These are phyloP conservation scores for Kentomonas sorsogonicus DNA, from an alignment of 208 protist species.

Conservation along the genomic window DNA sequence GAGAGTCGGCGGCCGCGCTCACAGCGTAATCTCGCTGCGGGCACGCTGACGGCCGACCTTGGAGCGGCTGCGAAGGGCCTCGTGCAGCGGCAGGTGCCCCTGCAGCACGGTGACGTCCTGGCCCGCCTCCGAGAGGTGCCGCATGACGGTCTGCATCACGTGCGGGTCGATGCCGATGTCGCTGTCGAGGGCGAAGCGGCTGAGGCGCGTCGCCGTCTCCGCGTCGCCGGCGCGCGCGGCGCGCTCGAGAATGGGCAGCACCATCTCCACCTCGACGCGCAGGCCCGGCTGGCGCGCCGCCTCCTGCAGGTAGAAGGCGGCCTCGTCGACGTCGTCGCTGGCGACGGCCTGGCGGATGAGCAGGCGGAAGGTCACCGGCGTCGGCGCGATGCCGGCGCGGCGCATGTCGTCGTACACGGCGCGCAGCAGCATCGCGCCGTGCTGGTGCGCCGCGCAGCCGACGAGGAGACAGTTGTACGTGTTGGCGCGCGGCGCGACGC, in stretches of 20 bases:
- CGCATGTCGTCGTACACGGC: constrained; percentile 56
- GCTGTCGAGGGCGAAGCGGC: constrained; percentile 73
- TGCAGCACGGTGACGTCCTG: constrained; percentile 66
- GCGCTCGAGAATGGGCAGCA: constrained; percentile 75
- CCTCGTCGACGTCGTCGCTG: constrained; percentile 73
- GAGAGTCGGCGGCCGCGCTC: no score
- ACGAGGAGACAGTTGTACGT: constrained; percentile 72
- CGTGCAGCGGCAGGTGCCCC: constrained; percentile 69
- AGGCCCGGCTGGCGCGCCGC: constrained; percentile 50
- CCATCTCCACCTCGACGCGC: constrained; percentile 86
- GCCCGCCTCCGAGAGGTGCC: constrained; percentile 60
- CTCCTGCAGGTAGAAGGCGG: constrained; percentile 63
- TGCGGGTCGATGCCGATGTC: constrained; percentile 74
- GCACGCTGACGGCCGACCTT: constrained; percentile 67
- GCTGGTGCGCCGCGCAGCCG: constrained; percentile 28
- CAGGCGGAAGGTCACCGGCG: constrained; percentile 64
- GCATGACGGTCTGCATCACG: constrained; percentile 64
- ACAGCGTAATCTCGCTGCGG: constrained; percentile 45
- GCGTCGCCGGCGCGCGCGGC: constrained; percentile 71
- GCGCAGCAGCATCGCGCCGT: constrained; percentile 58
- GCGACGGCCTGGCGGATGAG: constrained; percentile 80
- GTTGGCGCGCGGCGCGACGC: constrained; percentile 55
- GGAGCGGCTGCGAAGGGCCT: constrained; percentile 73
- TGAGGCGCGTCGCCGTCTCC: constrained; percentile 66
- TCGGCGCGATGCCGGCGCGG: constrained; percentile 54